Evolutionary conservation across 371 early-diverging fungal genomes (phyloP).

Genomic region (Gilbertella persicaria): DNA sequence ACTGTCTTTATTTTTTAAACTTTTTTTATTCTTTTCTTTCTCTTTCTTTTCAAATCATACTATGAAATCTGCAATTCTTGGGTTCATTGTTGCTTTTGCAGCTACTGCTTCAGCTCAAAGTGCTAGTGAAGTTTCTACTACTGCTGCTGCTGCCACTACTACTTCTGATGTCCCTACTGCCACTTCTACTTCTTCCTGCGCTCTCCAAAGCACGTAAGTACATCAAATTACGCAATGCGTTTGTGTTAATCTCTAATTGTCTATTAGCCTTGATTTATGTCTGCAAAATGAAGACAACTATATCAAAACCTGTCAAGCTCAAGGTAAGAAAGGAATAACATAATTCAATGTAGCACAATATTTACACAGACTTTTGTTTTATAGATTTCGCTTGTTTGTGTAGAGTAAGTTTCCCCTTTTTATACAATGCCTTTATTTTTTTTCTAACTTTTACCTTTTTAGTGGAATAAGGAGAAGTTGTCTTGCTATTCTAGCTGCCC

Average conservation of each 20-base stretch:
- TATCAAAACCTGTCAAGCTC: conserved; percentile 23
- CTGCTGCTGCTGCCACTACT: conserved; percentile 4
- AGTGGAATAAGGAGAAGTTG: conserved; percentile 30
- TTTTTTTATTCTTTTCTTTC: conserved; percentile 12
- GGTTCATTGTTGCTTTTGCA: conserved; percentile 11
- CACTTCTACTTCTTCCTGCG: conserved; percentile 11
- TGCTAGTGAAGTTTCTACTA: background rate
- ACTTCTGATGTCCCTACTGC: conserved; percentile 5
- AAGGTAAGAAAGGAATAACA: conserved; percentile 13
- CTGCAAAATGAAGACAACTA: conserved; percentile 29
- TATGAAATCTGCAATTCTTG: conserved; percentile 19
- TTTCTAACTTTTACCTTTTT: conserved; percentile 12
- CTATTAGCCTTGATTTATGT: conserved; percentile 25
- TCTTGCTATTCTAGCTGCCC: conserved; percentile 33
- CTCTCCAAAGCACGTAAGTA: conserved; percentile 30
- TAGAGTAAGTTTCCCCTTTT: conserved; percentile 20
- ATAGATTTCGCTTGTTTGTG: conserved; percentile 31
- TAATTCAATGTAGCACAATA: conserved; percentile 3
- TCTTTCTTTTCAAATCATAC: conserved; percentile 10
- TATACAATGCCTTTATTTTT: conserved; percentile 2
- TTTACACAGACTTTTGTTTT: conserved; percentile 1
- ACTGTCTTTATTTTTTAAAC: conserved; percentile 9
- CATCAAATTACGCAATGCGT: background rate
- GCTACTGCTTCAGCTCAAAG: conserved; percentile 20
- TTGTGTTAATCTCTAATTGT: background rate